These are phyloP conservation scores for Ophiocordyceps camponoti-saundersi DNA, from an alignment of 2,329 filamentous ascomycete genomes.

Conservation along the genomic window DNA sequence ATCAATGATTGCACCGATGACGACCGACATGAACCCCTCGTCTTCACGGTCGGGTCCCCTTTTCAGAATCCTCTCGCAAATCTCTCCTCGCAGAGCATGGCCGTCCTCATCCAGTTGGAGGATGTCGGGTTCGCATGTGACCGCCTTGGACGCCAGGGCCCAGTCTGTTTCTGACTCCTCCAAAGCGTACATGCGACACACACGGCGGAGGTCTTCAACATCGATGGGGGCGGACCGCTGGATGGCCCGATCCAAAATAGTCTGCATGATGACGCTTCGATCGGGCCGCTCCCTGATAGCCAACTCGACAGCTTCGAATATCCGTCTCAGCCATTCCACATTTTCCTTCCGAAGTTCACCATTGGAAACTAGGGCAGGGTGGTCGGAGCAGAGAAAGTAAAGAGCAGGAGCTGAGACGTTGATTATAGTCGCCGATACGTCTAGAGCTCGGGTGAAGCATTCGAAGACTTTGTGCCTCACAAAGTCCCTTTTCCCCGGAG, in stretches of 20 bases:
- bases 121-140: conserved; percentile 28
- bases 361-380: conserved; percentile 8
- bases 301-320: conserved; percentile 16
- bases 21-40: conserved; percentile 11
- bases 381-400: conserved; percentile 22
- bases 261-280: conserved; percentile 11
- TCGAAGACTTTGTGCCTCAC: conserved; percentile 23
- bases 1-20: conserved; percentile 24
- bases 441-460: conserved; percentile 22
- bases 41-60: conserved; percentile 6
- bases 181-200: conserved; percentile 26
- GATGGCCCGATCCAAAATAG: conserved; percentile 13
- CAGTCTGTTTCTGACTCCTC: conserved; percentile 19
- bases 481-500: conserved; percentile 31
- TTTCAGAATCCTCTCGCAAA: conserved; percentile 18
- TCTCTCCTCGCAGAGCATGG: conserved; percentile 18
- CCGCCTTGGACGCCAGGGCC: conserved; percentile 21
- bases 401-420: conserved; percentile 23
- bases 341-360: conserved; percentile 16
- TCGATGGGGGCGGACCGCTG: conserved; percentile 17
- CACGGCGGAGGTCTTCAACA: conserved; percentile 19
- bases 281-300: conserved; percentile 9
- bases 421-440: conserved; percentile 17
- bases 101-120: conserved; percentile 25
- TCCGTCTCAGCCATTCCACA: conserved; percentile 19